These are phyloP conservation scores for Chrysopogon serrulatus DNA, from an alignment of 176 grass and related monocot species.

Conservation along the genomic window DNA sequence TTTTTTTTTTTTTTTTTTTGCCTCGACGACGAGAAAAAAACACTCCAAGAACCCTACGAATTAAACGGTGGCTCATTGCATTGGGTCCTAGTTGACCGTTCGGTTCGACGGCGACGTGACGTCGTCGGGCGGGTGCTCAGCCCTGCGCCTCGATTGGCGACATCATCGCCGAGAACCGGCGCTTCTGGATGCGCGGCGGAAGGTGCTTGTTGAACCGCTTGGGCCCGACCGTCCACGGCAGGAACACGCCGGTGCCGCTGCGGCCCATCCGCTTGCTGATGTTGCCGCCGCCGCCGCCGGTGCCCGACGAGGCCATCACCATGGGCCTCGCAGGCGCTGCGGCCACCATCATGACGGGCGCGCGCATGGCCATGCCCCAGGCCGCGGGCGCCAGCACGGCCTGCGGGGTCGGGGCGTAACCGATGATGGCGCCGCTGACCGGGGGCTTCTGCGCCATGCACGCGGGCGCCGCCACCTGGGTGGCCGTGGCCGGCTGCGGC, in stretches of 20 bases:
- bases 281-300: conserved; percentile 19
- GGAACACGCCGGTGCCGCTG: conserved; percentile 89
- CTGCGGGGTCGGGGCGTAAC: conserved; percentile 56
- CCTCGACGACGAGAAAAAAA: conserved; percentile 20
- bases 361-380: conserved; percentile 72
- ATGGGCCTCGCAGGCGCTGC: conserved; percentile 58
- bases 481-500: neutral
- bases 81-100: conserved; percentile 1
- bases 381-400: conserved; percentile 57
- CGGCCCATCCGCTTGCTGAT: conserved; percentile 55
- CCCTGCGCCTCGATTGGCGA: conserved; percentile 70
- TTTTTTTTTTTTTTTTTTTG: neutral
- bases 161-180: conserved; percentile 70
- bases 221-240: conserved; percentile 88
- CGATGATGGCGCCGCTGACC: conserved; percentile 29
- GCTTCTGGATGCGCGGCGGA: conserved; percentile 97
- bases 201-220: conserved; percentile 95
- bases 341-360: conserved; percentile 64
- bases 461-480: conserved; percentile 14
- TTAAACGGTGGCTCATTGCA: neutral
- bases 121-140: neutral
- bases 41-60: conserved; percentile 25
- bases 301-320: conserved; percentile 34
- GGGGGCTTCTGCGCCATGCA: conserved; percentile 34
- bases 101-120: conserved; percentile 6